Evolutionary conservation across 192 early-diverging fungal genomes (phyloP).

Genomic region (Piromyces finnis): DNA sequence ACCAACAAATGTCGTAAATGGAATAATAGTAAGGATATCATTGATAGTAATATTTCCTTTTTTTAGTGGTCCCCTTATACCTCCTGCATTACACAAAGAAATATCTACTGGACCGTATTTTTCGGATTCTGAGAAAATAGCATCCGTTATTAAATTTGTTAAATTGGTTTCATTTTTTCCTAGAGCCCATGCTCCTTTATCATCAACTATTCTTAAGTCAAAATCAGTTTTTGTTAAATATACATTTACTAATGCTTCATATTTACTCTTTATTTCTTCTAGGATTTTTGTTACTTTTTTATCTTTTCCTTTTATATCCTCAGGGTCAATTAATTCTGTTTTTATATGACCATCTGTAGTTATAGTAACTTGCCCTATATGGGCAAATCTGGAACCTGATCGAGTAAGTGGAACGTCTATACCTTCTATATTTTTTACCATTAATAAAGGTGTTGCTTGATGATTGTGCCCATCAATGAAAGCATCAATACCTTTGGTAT

Average conservation of each 20-base stretch:
- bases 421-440: neutral
- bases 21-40: neutral
- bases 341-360: neutral
- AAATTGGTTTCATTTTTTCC: neutral
- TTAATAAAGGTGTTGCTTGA: neutral
- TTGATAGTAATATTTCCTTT: neutral
- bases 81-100: neutral
- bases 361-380: neutral
- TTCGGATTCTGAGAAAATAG: neutral
- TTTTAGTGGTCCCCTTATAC: neutral
- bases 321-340: neutral
- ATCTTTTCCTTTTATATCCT: no score
- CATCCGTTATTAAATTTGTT: neutral
- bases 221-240: neutral
- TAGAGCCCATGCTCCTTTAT: neutral
- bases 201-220: neutral
- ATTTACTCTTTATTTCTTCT: neutral
- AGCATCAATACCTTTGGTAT: neutral
- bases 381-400: neutral
- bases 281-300: no score
- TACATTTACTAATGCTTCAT: neutral
- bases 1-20: neutral
- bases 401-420: neutral
- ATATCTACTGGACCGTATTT: neutral
- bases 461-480: neutral